Conservation (phyloP, 1,284 basidiomycete species). For the Cryptococcus jaspeensis region DNA sequence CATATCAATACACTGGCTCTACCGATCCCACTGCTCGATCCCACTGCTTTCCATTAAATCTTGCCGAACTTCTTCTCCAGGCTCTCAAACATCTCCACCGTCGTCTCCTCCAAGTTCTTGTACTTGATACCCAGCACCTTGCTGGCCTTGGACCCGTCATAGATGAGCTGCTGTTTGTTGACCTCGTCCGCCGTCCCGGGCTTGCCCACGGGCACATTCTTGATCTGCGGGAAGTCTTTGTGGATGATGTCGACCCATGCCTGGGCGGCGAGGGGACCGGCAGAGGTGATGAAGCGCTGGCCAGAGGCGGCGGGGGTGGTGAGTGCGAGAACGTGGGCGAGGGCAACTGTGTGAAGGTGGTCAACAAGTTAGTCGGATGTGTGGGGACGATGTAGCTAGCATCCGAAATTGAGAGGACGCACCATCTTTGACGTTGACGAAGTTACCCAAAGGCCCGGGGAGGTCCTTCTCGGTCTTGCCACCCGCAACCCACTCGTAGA, state of each 20-base stretch:
- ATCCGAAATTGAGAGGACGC: not conserved
- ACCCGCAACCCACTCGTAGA: conserved; percentile 52
- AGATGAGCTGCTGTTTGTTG: conserved; percentile 15
- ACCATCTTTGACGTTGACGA: conserved; percentile 60
- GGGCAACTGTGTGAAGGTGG: conserved; percentile 52
- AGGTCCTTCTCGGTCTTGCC: conserved; percentile 49
- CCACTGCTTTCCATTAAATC: conserved; percentile 1
- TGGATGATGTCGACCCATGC: conserved; percentile 34
- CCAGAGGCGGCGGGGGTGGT: conserved; percentile 59
- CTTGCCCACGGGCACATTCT: conserved; percentile 40
- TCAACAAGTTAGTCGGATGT: not conserved
- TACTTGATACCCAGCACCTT: conserved; percentile 44
- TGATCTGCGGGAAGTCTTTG: conserved; percentile 32
- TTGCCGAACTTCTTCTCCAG: conserved; percentile 32
- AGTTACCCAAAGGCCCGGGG: conserved; percentile 50
- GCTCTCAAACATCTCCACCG: conserved; percentile 38
- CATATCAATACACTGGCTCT: not conserved
- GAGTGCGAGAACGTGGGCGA: conserved; percentile 61
- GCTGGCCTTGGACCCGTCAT: conserved; percentile 35
- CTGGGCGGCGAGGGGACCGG: conserved; percentile 45
- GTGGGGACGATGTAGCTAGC: too few relatives aligned
- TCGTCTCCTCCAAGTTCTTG: conserved; percentile 24
- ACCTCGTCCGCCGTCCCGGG: conserved; percentile 23
- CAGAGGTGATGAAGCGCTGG: conserved; percentile 59
- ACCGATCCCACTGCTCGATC: conserved; percentile 3